Evolutionary conservation across 202 grass and related monocot species (phyloP).

Genomic region (Brachypodium distachyon): DNA sequence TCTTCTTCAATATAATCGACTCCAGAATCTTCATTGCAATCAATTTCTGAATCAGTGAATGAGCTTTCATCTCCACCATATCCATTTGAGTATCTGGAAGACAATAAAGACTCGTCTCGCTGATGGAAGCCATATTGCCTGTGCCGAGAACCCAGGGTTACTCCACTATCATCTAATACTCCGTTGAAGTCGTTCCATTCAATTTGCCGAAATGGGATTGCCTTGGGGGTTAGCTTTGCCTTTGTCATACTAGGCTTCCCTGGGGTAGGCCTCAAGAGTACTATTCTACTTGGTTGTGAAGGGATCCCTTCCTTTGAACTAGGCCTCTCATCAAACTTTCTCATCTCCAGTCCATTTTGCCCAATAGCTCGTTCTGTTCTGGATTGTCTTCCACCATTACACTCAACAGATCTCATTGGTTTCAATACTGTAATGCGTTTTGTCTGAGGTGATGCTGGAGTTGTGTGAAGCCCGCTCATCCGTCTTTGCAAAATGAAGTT

Average conservation of each 20-base stretch:
- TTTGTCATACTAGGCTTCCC: conserved; percentile 33
- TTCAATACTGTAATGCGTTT: conserved; percentile 78
- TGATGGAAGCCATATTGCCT: conserved; percentile 18
- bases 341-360: conserved; percentile 13
- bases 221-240: conserved; percentile 24
- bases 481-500: conserved; percentile 37
- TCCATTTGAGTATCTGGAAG: conserved; percentile 56
- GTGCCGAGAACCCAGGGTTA: background rate
- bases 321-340: conserved; percentile 22
- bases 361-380: conserved; percentile 24
- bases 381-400: conserved; percentile 8
- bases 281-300: conserved; percentile 55
- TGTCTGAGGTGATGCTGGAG: conserved; percentile 23
- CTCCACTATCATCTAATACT: conserved; percentile 6
- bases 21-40: conserved; percentile 36
- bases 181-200: conserved; percentile 8
- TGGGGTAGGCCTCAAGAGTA: conserved; percentile 73
- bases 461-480: conserved; percentile 15
- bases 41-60: conserved; percentile 45
- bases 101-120: conserved; percentile 57
- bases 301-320: conserved; percentile 23
- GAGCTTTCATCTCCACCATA: conserved; percentile 86
- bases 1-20: conserved; percentile 45
- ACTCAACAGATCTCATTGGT: conserved; percentile 39
- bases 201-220: conserved; percentile 24